Evolutionary conservation across 2,329 filamentous ascomycete species (phyloP).

Genomic region (Rhynchosporium secalis): DNA sequence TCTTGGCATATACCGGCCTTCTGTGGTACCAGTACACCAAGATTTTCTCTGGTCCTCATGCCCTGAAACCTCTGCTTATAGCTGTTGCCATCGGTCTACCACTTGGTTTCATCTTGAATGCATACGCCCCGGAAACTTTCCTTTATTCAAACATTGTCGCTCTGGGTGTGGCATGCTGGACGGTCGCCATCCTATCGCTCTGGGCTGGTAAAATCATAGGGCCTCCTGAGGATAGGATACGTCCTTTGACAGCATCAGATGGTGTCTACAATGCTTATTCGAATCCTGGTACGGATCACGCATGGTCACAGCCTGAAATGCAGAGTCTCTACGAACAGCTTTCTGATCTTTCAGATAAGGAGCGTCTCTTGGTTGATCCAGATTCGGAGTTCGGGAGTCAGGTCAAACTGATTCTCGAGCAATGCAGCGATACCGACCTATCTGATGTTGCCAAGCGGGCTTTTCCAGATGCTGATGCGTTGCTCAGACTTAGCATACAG

Average conservation of each 20-base stretch:
- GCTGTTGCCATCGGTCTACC: slow-evolving; percentile 49
- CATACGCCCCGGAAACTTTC: slow-evolving; percentile 41
- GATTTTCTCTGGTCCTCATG: slow-evolving; percentile 52
- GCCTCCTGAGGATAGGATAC: slow-evolving; percentile 41
- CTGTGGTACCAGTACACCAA: slow-evolving; percentile 50
- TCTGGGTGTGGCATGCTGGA: slow-evolving; percentile 51
- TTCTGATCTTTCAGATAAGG: slow-evolving; percentile 43
- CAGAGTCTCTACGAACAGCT: slow-evolving; percentile 47
- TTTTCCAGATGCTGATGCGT: slow-evolving; percentile 44
- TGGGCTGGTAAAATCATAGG: slow-evolving; percentile 50
- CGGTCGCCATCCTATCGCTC: slow-evolving; percentile 51
- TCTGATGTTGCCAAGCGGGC: slow-evolving; percentile 35
- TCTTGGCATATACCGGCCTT: slow-evolving; percentile 39
- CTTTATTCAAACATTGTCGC: slow-evolving; percentile 49
- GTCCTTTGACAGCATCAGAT: not conserved
- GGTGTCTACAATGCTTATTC: slow-evolving; percentile 23
- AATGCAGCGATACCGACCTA: slow-evolving; percentile 11
- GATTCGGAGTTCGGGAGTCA: slow-evolving; percentile 48
- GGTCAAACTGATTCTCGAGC: slow-evolving; percentile 41
- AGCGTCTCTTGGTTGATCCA: slow-evolving; percentile 45
- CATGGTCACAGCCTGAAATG: slow-evolving; percentile 52
- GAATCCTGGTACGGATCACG: slow-evolving; percentile 42
- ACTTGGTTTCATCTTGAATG: slow-evolving; percentile 47
- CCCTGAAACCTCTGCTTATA: slow-evolving; percentile 49
- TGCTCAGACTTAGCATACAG: slow-evolving; percentile 35